A percentile compares a stretch with the other conserved stretches of the same genome.
phyloP scores from a whole-genome alignment of 495 filamentous ascomycete species.

The Podospora didyma region DNA sequence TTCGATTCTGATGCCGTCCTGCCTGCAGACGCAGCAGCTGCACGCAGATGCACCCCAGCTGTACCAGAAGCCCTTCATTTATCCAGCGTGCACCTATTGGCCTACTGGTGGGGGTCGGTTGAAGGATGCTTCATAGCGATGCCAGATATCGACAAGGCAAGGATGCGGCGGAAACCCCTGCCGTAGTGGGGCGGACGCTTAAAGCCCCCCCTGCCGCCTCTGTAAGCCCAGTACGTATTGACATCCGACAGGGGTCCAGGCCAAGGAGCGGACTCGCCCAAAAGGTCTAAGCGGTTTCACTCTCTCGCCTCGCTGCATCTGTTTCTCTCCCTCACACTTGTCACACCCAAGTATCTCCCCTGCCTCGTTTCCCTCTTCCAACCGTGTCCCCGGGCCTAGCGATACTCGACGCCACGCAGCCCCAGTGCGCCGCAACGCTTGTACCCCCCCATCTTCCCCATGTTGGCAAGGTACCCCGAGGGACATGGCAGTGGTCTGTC shows the following conservation, averaged over 20 bases:
- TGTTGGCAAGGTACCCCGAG: conserved; percentile 6
- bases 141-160: conserved; percentile 19
- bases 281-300: conserved; percentile 34
- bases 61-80: conserved; percentile 24
- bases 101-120: conserved; percentile 11
- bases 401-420: conserved; percentile 1
- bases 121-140: conserved; percentile 15
- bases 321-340: conserved; percentile 21
- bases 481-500: conserved; percentile 17
- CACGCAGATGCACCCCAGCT: conserved; percentile 23
- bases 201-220: conserved; percentile 11
- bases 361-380: conserved; percentile 14
- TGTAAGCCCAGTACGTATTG: conserved; percentile 10
- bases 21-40: conserved; percentile 7
- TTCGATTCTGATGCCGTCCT: conserved; percentile 8
- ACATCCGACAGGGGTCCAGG: conserved; percentile 14
- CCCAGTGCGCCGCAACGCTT: neutral
- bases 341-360: conserved; percentile 18
- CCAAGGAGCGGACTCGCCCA: conserved; percentile 13
- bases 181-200: conserved; percentile 17
- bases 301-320: conserved; percentile 22
- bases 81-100: conserved; percentile 24
- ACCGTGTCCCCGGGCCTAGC: conserved; percentile 6
- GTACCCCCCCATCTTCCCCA: neutral
- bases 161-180: conserved; percentile 19